phyloP scores from a whole-genome alignment of 352 stramenopile species.

The Globisporangium rhizosaccharum region DNA sequence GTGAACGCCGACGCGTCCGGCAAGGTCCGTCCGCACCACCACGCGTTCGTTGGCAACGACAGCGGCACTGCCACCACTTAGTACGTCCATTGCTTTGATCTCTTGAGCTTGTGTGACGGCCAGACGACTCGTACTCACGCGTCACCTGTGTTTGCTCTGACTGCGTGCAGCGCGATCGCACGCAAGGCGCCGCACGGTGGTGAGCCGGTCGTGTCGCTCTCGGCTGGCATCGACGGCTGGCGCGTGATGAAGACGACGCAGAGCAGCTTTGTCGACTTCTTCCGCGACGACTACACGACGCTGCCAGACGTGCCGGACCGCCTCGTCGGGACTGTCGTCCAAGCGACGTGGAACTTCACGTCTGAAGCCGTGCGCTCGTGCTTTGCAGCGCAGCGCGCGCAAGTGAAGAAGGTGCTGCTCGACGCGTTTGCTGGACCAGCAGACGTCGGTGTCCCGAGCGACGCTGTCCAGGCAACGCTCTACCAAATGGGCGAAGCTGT shows the following conservation, averaged over 20 bases:
- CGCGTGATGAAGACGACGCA: constrained; percentile 89
- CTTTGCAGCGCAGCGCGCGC: constrained; percentile 36
- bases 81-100: constrained; percentile 27
- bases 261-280: constrained; percentile 84
- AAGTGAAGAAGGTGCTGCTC: constrained; percentile 65
- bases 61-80: constrained; percentile 50
- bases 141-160: neutral
- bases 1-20: constrained; percentile 48
- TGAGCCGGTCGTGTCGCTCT: constrained; percentile 36
- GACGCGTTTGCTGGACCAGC: constrained; percentile 74
- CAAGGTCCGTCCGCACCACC: constrained; percentile 51
- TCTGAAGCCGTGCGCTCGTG: constrained; percentile 25
- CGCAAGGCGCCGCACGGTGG: constrained; percentile 34
- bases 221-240: constrained; percentile 55
- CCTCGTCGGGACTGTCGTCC: constrained; percentile 71
- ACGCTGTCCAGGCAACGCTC: constrained; percentile 79
- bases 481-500: constrained; percentile 86
- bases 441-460: constrained; percentile 67
- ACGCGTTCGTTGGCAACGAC: constrained; percentile 66
- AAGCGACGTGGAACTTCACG: constrained; percentile 72
- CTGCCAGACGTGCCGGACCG: constrained; percentile 71
- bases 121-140: neutral
- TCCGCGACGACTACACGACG: constrained; percentile 77
- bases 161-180: constrained; percentile 34
- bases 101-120: neutral